phyloP scores from a whole-genome alignment of 1,284 basidiomycete species.

The Leccinum fallax region DNA sequence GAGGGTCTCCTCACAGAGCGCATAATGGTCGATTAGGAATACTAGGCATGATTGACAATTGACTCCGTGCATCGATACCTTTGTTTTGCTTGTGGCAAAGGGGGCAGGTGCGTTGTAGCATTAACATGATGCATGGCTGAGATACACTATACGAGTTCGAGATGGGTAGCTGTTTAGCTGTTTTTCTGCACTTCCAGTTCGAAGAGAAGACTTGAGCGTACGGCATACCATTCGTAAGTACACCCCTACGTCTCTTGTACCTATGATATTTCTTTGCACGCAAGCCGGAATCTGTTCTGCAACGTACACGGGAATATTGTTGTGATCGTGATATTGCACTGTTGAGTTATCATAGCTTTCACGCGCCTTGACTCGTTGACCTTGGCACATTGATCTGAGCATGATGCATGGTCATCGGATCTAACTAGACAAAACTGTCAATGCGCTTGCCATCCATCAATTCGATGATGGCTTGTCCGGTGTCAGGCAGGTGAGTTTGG shows the following conservation, averaged over 20 bases:
- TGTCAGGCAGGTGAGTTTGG: constrained; percentile 14
- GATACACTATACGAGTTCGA: constrained; percentile 26
- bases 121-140: constrained; percentile 33
- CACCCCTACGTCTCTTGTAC: constrained; percentile 22
- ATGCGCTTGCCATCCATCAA: background rate
- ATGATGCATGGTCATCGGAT: background rate
- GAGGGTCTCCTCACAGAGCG: constrained; percentile 80
- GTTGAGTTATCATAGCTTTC: constrained; percentile 32
- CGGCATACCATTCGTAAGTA: constrained; percentile 36
- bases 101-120: constrained; percentile 47
- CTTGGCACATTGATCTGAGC: constrained; percentile 27
- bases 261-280: constrained; percentile 37
- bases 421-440: background rate
- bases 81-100: constrained; percentile 28
- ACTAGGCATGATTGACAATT: constrained; percentile 12
- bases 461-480: background rate
- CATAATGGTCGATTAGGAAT: constrained; percentile 66
- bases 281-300: constrained; percentile 14
- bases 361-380: constrained; percentile 24
- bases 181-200: constrained; percentile 14
- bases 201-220: constrained; percentile 18
- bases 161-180: constrained; percentile 22
- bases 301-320: background rate
- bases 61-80: constrained; percentile 28
- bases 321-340: constrained; percentile 1